Base-by-base conservation (phyloP, 106 monocot genomes). In the Apostasia ramifera region DNA sequence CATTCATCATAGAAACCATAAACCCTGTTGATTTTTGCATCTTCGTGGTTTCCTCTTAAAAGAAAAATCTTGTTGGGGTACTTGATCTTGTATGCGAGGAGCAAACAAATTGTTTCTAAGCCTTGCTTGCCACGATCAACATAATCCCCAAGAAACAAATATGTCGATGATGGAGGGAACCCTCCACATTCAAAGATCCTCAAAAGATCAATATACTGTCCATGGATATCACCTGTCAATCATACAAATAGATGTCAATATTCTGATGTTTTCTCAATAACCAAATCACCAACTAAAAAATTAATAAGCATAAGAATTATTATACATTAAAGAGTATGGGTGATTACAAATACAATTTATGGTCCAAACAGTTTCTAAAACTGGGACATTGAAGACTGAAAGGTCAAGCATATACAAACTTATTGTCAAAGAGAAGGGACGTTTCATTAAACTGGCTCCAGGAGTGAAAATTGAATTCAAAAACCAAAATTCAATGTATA, bases 1-100 rank as follows among this genome's bases (percentile, higher is more conserved):
- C 81, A 81, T 72, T 81, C 81, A 40, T 81, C 81, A 13, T 81
- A 81, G 48, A 81, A 81, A 37, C 81, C 81, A 63, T 81, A 81
- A 1, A 77, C 71, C 59, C 76, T 59, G 40, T 81, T 81, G 8
- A 81, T 73, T 12, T 72, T 76, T 43, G 81, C 76, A 65, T 76
- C 76, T 68, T 81, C 81, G 62, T 81, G 81, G 56, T 81, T 81
- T 56, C 81, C 81, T 9, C 81, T 71, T 6, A 81, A 50, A 55
- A 81, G 76, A 63, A 72, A 81, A 6, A 81, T 9, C 55, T 77
- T 76, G 39, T 68, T 53, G 3, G 81, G 81, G 61, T 81, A 81
- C 42, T 77, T 81, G 14, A 81, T 71, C 51, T 81, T 81, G 42
- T 76, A 81, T 53, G 81, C 81, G 3, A 81, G 67, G 42, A 81